Conservation (phyloP, 345 rosid species). For the Geranium brycei region DNA sequence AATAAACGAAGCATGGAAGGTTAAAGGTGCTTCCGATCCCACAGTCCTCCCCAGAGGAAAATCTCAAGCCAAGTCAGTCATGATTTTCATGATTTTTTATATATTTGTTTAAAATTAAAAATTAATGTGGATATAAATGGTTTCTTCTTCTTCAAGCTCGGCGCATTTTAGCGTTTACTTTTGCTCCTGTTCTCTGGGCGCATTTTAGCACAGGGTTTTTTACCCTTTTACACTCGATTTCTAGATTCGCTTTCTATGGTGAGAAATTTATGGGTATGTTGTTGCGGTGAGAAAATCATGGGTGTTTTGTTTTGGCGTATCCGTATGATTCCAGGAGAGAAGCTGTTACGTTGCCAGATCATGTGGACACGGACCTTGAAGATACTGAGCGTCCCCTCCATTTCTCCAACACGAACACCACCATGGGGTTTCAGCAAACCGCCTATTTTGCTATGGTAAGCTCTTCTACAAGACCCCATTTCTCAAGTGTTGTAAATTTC, state of each 20-base stretch:
- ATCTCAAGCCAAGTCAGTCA: slow-evolving; percentile 51
- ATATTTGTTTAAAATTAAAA: no score
- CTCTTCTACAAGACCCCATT: background rate
- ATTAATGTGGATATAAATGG: background rate
- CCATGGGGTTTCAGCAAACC: slow-evolving; percentile 41
- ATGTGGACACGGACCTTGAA: slow-evolving; percentile 35
- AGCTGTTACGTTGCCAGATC: slow-evolving; percentile 57
- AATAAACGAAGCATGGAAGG: slow-evolving; percentile 71
- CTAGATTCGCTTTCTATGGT: slow-evolving; percentile 2
- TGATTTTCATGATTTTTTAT: background rate
- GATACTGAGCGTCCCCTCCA: slow-evolving; percentile 41
- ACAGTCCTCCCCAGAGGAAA: slow-evolving; percentile 62
- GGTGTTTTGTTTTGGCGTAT: background rate
- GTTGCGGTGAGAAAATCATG: slow-evolving; percentile 2
- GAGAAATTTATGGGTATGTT: slow-evolving; percentile 6
- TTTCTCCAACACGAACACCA: slow-evolving; percentile 22
- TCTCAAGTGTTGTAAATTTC: background rate
- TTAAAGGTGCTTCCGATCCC: slow-evolving; percentile 39
- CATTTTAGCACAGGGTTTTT: background rate
- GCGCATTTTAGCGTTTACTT: background rate
- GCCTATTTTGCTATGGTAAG: slow-evolving; percentile 62
- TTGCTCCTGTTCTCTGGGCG: background rate
- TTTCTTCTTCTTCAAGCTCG: background rate
- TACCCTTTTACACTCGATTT: background rate
- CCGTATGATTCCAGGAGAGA: slow-evolving; percentile 48